Evolutionary conservation across 164 flowering plant species (phyloP).

Genomic region (Magnolia officinalis): DNA sequence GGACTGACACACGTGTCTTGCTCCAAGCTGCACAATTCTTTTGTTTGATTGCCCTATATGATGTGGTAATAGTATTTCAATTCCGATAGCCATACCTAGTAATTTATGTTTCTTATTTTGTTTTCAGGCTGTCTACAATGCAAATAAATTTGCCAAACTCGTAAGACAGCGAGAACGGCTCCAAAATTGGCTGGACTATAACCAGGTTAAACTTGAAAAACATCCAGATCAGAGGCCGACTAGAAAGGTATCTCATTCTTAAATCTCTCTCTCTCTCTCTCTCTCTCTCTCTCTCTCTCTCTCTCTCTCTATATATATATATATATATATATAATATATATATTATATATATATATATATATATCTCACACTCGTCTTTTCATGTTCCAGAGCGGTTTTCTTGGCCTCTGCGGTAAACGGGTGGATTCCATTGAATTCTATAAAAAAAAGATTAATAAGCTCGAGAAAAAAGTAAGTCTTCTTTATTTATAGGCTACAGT

Average conservation of each 20-base stretch:
- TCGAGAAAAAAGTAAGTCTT: constrained; percentile 49
- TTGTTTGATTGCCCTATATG: not conserved
- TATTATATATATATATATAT: no score
- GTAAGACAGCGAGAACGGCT: constrained; percentile 59
- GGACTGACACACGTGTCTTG: not conserved
- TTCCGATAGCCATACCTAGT: not conserved
- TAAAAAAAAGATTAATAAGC: constrained; percentile 44
- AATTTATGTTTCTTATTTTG: not conserved
- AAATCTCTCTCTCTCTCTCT: no score
- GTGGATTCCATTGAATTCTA: constrained; percentile 87
- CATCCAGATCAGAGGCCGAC: constrained; percentile 76
- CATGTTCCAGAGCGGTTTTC: constrained; percentile 61
- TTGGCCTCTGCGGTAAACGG: constrained; percentile 72
- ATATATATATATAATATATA: no score
- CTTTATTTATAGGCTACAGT: not conserved
- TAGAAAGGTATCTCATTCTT: constrained; percentile 41
- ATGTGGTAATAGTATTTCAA: not conserved
- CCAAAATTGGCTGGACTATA: constrained; percentile 85
- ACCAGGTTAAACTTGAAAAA: constrained; percentile 78
- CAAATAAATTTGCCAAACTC: constrained; percentile 78
- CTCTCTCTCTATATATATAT: no score
- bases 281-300: no score
- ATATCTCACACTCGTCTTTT: not conserved
- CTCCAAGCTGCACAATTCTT: not conserved
- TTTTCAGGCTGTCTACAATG: constrained; percentile 82